Conservation (phyloP, 1,284 basidiomycete species). For the Cutaneotrichosporon dermatis region DNA sequence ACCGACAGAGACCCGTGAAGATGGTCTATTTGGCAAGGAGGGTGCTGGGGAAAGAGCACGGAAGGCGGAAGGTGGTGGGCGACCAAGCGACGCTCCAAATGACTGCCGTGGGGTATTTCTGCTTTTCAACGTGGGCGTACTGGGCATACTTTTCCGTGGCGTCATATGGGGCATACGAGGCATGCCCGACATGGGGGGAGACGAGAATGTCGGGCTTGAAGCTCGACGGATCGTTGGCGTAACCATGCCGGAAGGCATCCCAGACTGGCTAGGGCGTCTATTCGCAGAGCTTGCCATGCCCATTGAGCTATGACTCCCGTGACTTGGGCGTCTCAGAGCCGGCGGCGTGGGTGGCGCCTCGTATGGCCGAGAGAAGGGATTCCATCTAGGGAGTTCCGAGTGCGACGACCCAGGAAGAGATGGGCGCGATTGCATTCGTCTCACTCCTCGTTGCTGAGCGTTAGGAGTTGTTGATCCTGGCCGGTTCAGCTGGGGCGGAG, state of each 20-base stretch:
- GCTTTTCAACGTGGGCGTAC: not conserved
- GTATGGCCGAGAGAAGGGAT: slow-evolving; percentile 17
- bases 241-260: not conserved
- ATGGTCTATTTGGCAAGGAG: slow-evolving; percentile 19
- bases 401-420: not conserved
- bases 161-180: slow-evolving; percentile 1
- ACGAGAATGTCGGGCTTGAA: not conserved
- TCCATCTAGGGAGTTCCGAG: slow-evolving; percentile 28
- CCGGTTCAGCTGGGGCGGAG: not conserved
- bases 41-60: slow-evolving; percentile 29
- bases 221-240: slow-evolving; percentile 3
- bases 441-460: slow-evolving; percentile 1
- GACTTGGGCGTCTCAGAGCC: slow-evolving; percentile 1
- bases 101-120: not conserved
- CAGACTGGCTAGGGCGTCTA: not conserved
- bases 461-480: slow-evolving; percentile 10
- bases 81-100: slow-evolving; percentile 10
- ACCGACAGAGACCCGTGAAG: slow-evolving; percentile 25
- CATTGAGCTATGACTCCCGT: not conserved
- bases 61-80: slow-evolving; percentile 36
- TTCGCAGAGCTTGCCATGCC: not conserved
- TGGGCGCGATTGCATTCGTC: slow-evolving; percentile 3
- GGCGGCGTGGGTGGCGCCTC: not conserved
- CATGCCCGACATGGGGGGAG: slow-evolving; percentile 1
- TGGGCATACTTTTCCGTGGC: slow-evolving; percentile 6